Percentiles rank a stretch among this genome's conserved stretches.
Conservation (phyloP, 2,329 filamentous ascomycete species). For the Colletotrichum tropicale region DNA sequence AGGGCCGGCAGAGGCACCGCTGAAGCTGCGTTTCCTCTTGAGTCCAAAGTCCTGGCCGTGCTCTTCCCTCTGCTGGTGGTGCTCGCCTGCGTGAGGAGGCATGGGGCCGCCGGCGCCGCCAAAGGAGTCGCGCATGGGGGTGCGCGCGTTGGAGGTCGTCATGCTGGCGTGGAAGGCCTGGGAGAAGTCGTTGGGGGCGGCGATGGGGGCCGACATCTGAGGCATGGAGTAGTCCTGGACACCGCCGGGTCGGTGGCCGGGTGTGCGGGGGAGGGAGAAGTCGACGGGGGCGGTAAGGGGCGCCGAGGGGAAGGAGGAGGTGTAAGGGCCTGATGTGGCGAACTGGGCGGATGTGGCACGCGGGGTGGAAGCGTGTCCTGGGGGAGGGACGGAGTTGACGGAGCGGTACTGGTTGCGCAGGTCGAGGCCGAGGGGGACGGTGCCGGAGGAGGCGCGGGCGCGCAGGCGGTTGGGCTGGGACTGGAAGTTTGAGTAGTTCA, state of each 20-base stretch:
- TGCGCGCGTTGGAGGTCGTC: constrained; percentile 35
- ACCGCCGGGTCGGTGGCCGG: constrained; percentile 36
- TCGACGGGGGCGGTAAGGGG: constrained; percentile 60
- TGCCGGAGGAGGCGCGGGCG: constrained; percentile 53
- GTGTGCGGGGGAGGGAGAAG: constrained; percentile 51
- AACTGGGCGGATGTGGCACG: constrained; percentile 26
- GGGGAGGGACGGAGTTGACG: constrained; percentile 33
- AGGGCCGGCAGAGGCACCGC: constrained; percentile 11
- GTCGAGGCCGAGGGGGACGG: constrained; percentile 50
- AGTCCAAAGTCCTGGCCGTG: constrained; percentile 31
- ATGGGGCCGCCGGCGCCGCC: constrained; percentile 35
- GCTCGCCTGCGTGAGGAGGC: constrained; percentile 3
- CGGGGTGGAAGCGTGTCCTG: constrained; percentile 32
- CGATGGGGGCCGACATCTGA: constrained; percentile 60
- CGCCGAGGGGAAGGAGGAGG: constrained; percentile 56
- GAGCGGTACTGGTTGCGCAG: constrained; percentile 49
- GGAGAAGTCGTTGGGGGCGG: constrained; percentile 56
- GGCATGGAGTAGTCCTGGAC: constrained; percentile 55
- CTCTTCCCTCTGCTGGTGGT: constrained; percentile 25
- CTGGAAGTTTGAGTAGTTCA: constrained; percentile 54
- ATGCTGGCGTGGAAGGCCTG: constrained; percentile 51
- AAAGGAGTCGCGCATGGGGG: constrained; percentile 51
- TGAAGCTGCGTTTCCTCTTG: constrained; percentile 45
- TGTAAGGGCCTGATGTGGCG: constrained; percentile 37
- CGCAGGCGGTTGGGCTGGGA: constrained; percentile 50